These are phyloP conservation scores for Lotus japonicus DNA, from an alignment of 306 rosid species.

Conservation along the genomic window DNA sequence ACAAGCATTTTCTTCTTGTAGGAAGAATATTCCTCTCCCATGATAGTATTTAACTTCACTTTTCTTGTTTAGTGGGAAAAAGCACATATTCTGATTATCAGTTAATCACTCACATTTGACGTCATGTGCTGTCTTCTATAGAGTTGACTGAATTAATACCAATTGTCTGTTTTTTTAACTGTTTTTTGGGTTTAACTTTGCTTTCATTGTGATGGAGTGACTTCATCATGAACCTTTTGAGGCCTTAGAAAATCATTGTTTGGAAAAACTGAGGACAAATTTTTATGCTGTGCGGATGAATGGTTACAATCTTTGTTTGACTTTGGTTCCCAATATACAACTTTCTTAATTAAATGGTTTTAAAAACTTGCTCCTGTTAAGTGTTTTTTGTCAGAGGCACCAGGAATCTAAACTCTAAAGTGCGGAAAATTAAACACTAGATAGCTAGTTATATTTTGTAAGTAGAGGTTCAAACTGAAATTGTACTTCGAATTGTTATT, in stretches of 20 bases:
- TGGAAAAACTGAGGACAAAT: neutral
- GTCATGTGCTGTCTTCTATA: neutral
- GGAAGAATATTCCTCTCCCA: neutral
- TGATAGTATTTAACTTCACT: neutral
- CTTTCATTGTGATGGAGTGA: neutral
- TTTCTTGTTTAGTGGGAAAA: neutral
- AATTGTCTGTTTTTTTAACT: neutral
- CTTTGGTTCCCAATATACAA: neutral
- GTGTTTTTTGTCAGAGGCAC: neutral
- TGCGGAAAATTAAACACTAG: neutral
- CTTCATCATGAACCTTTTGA: slow-evolving; percentile 6
- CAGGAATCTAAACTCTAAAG: neutral
- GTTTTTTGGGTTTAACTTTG: neutral
- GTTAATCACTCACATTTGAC: neutral
- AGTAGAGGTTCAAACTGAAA: neutral
- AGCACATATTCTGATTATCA: neutral
- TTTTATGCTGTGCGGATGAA: neutral
- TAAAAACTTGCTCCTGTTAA: neutral
- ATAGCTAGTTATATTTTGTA: neutral
- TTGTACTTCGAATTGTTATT: neutral
- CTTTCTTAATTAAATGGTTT: neutral
- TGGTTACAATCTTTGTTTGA: neutral
- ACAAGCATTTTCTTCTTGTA: neutral
- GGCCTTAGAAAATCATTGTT: neutral
- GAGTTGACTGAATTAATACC: neutral